Evolutionary conservation across 1,284 basidiomycete genomes (phyloP), one percentile per base, ranked within the genome.

Genomic region (Ganoderma boninense): DNA sequence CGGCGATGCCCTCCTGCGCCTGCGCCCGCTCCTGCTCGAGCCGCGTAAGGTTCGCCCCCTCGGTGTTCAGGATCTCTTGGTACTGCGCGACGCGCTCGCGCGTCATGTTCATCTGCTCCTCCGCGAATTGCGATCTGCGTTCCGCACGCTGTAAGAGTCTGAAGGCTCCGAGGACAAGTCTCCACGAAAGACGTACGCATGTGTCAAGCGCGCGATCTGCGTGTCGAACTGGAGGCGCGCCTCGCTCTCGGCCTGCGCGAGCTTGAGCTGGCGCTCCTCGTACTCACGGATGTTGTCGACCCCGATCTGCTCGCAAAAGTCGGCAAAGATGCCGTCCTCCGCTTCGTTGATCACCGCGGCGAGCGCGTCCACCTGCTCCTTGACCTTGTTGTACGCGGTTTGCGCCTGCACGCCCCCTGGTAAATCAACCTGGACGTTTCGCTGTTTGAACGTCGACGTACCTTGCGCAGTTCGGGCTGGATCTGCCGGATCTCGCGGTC

Each of bases 231-330:
- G 88, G 73, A 97, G 83, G 68, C 95, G 85, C 2, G 95, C 95
- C 75, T 95, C 95, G 77, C 89, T 94, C 80, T 97, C 96, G 75
- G 95, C 92, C 79, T 96, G 91, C 0, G 95, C 95, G 29, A 95
- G 87, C 79, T 93, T 95, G 42, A 99, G 86, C 78, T 98, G 97
- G 23, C 94, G 90, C 79, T 96, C 93, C 82, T 99, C 97, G 80
- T 98, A 99, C 73, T 98, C 96, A 57, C 97, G 91, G 72, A 99
- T 97, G 82, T 93, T 92, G 43, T 83, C 80, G 11, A 98, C 93
- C 6, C 91, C 89, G 75, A 99, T 97, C 68, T 90, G 87, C 46
- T 81, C 79, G 80, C 97, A 99, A 84, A 99, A 99, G 3, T 82
- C 80, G 0, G 80, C 85, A 79, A 98, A 99, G 26, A 98, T 84